Evolutionary conservation across 139 green algal species (phyloP).

Genomic region (Volvox reticuliferus): DNA sequence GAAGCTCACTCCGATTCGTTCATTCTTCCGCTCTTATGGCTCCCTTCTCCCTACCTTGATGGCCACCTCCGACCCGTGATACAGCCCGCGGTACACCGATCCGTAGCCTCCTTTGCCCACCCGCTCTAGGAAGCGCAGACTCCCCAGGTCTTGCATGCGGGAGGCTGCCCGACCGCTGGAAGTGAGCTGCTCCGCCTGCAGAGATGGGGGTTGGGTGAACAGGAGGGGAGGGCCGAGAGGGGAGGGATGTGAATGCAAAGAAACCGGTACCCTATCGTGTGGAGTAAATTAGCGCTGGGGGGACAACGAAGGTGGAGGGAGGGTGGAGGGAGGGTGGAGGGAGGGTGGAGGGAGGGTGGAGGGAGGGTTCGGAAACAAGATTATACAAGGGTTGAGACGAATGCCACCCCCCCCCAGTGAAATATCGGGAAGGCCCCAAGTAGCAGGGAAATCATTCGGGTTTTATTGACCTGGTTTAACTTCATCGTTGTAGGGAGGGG

Average conservation of each 20-base stretch:
- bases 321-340: not conserved
- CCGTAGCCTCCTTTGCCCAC: slow-evolving; percentile 80
- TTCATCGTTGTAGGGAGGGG: no score
- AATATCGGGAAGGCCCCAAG: no score
- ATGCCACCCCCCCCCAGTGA: no score
- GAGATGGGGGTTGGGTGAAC: no score
- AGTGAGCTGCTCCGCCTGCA: slow-evolving; percentile 24
- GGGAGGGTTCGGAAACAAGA: not conserved
- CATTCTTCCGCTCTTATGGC: not conserved
- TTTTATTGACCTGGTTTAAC: no score
- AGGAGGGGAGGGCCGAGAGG: not conserved
- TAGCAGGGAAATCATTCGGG: no score
- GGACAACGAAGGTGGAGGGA: no score
- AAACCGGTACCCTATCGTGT: no score
- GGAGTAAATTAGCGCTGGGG: no score
- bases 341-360: not conserved
- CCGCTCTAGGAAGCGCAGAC: slow-evolving; percentile 19
- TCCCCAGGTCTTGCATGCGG: slow-evolving; percentile 15
- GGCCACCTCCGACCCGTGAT: slow-evolving; percentile 82
- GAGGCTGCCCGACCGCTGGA: not conserved
- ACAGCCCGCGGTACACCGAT: slow-evolving; percentile 71
- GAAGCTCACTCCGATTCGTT: not conserved
- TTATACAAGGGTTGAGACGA: no score
- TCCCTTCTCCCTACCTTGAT: slow-evolving; percentile 71
- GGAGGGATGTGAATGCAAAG: no score